phyloP scores from a whole-genome alignment of 1,284 basidiomycete species.

The Phenoliferia sp. region DNA sequence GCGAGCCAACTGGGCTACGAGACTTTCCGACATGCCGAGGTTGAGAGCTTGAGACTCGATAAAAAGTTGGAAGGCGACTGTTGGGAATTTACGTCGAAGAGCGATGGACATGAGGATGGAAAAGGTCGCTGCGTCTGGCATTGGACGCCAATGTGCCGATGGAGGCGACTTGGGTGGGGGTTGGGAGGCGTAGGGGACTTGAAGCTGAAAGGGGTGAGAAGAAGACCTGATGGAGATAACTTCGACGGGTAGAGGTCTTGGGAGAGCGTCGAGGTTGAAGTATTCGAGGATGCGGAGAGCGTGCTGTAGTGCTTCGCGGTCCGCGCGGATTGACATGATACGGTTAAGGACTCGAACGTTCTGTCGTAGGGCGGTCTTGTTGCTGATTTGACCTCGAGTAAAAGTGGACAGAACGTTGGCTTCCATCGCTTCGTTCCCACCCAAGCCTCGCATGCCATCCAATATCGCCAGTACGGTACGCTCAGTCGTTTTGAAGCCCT shows the following conservation, averaged over 20 bases:
- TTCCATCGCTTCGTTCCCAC: constrained; percentile 29
- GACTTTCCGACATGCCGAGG: constrained; percentile 6
- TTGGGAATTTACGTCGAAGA: constrained; percentile 5
- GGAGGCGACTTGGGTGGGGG: not conserved
- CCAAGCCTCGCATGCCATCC: constrained; percentile 27
- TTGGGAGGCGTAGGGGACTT: not conserved
- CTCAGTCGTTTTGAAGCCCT: constrained; percentile 16
- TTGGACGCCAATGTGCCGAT: constrained; percentile 3
- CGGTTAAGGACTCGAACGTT: constrained; percentile 22
- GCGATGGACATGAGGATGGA: constrained; percentile 16
- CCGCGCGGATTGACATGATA: constrained; percentile 19
- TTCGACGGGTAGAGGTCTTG: not conserved
- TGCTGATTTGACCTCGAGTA: not conserved
- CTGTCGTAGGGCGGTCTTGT: constrained; percentile 9
- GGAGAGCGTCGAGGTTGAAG: constrained; percentile 12
- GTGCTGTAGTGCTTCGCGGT: constrained; percentile 4
- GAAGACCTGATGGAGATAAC: not conserved
- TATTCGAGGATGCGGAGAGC: constrained; percentile 18
- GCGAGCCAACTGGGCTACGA: constrained; percentile 12
- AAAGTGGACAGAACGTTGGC: constrained; percentile 11
- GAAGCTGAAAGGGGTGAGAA: not conserved
- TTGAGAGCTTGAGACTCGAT: not conserved
- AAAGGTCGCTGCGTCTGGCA: constrained; percentile 19
- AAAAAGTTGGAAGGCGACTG: constrained; percentile 17
- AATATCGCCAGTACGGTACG: constrained; percentile 19